These are phyloP conservation scores for Kwoniella newhampshirensis DNA, from an alignment of 768 basidiomycete species.

Conservation along the genomic window DNA sequence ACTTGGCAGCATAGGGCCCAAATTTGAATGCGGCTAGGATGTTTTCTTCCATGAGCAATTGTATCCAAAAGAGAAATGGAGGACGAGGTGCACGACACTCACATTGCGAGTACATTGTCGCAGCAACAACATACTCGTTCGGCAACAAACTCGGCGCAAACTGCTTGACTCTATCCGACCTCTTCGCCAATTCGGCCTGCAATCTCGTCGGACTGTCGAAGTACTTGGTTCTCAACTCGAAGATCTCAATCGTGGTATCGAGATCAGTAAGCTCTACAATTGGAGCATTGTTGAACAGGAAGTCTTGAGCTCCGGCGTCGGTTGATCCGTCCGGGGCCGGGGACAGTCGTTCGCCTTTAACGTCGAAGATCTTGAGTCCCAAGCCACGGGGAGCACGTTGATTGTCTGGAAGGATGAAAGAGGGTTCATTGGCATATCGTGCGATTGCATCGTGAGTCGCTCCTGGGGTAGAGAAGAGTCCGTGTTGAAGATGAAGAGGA, in stretches of 20 bases:
- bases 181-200: slow-evolving; percentile 20
- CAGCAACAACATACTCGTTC: slow-evolving; percentile 24
- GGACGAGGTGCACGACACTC: slow-evolving; percentile 1
- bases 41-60: not conserved
- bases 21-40: slow-evolving; percentile 19
- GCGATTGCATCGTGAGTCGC: slow-evolving; percentile 17
- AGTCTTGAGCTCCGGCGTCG: slow-evolving; percentile 21
- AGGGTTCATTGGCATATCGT: slow-evolving; percentile 32
- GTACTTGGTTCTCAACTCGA: slow-evolving; percentile 28
- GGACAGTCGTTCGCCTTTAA: slow-evolving; percentile 21
- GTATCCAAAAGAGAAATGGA: not conserved
- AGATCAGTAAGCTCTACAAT: slow-evolving; percentile 30
- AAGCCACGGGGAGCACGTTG: slow-evolving; percentile 27
- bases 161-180: slow-evolving; percentile 28
- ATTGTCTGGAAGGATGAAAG: slow-evolving; percentile 30
- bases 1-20: slow-evolving; percentile 20
- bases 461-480: slow-evolving; percentile 19
- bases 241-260: slow-evolving; percentile 34
- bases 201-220: slow-evolving; percentile 27
- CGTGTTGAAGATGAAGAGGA: slow-evolving; percentile 24
- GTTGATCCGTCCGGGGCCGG: slow-evolving; percentile 16
- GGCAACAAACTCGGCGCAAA: slow-evolving; percentile 28
- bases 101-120: slow-evolving; percentile 28
- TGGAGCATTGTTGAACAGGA: slow-evolving; percentile 34
- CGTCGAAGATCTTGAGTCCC: slow-evolving; percentile 26